Conservation (phyloP, 2,329 filamentous ascomycete species). For the Talaromyces pinophilus region DNA sequence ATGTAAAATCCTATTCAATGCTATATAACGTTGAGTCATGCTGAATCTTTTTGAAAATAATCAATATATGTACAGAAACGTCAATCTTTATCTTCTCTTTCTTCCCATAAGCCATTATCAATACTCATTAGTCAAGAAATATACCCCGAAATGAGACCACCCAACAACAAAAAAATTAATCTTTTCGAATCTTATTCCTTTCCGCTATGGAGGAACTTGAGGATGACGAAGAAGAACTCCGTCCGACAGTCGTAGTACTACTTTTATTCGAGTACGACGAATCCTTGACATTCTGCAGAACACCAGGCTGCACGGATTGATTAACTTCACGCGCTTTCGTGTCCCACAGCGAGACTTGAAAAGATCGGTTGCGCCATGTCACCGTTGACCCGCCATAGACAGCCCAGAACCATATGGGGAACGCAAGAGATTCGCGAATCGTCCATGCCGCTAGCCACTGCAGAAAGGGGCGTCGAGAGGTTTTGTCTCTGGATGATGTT, state of each 20-base stretch:
- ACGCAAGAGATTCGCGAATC: conserved; percentile 75
- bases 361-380: conserved; percentile 79
- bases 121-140: neutral
- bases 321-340: conserved; percentile 71
- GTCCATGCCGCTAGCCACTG: conserved; percentile 84
- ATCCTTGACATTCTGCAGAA: conserved; percentile 23
- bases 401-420: conserved; percentile 89
- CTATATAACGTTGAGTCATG: neutral
- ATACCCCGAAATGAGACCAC: neutral
- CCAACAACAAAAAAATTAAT: neutral
- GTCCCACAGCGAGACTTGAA: conserved; percentile 73
- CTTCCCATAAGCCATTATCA: neutral
- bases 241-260: neutral
- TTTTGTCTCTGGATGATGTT: conserved; percentile 37
- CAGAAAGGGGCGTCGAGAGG: conserved; percentile 57
- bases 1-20: neutral
- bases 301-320: neutral
- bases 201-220: conserved; percentile 10
- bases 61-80: neutral
- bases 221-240: conserved; percentile 11
- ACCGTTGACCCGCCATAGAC: conserved; percentile 86
- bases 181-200: conserved; percentile 7
- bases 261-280: conserved; percentile 28
- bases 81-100: neutral
- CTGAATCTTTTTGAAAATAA: neutral